A percentile compares a stretch with the other conserved stretches of the same genome.
phyloP scores from a whole-genome alignment of 148 eudicot genomes.

The Rhododendron vialii region DNA sequence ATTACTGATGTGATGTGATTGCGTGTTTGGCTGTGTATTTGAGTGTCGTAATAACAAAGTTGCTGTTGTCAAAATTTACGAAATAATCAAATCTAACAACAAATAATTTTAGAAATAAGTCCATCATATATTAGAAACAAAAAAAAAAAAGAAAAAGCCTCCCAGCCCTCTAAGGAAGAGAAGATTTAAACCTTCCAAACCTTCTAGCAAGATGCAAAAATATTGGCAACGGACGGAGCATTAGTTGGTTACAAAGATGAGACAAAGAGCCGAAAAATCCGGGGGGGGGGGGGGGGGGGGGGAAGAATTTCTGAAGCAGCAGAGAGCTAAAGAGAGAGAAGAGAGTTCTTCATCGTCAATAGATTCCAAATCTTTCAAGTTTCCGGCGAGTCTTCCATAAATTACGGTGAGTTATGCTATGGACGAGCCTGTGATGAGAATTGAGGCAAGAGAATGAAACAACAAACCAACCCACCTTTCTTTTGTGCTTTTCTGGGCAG shows the following conservation, averaged over 20 bases:
- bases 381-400: slow-evolving; percentile 3
- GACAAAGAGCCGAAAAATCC: slow-evolving; percentile 21
- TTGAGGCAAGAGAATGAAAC: neutral
- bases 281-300: neutral
- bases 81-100: too few relatives aligned
- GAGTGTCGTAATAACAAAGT: too few relatives aligned
- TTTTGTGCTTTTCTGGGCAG: slow-evolving; percentile 1
- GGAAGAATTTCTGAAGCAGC: slow-evolving; percentile 14
- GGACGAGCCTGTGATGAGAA: slow-evolving; percentile 9
- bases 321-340: neutral
- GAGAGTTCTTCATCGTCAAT: too few relatives aligned
- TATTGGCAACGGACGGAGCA: too few relatives aligned
- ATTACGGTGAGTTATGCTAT: slow-evolving; percentile 16
- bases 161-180: too few relatives aligned
- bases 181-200: too few relatives aligned
- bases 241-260: neutral
- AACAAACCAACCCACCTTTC: neutral
- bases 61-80: too few relatives aligned
- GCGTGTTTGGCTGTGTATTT: too few relatives aligned
- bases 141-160: neutral
- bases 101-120: too few relatives aligned
- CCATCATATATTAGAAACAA: neutral
- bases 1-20: too few relatives aligned
- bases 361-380: neutral
- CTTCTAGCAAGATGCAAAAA: too few relatives aligned